Base-by-base conservation (phyloP, 495 filamentous ascomycete genomes). In the Astrothelium subdiscretum region DNA sequence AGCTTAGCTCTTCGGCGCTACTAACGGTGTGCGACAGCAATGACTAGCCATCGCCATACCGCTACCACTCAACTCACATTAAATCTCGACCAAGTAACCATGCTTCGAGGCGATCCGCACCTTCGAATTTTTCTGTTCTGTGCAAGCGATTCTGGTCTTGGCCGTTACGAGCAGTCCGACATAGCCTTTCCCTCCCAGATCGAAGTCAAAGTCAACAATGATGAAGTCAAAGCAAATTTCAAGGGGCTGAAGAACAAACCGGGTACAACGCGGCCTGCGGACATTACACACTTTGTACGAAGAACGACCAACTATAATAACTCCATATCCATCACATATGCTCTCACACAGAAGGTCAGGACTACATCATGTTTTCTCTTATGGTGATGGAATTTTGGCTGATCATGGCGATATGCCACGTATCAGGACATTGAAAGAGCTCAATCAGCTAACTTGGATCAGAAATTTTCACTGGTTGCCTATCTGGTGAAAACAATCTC, bases 231-330 rank as follows among this genome's bases (percentile, higher is more conserved):
- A 68, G 84, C 86, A 13, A 97, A 96, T 69, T 80, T 94, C 57
- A 87, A 92, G 62, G 94, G 94, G 2, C 75, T 98, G 59, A 98
- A 98, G 72, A 96, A 95, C 71, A 92, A 91, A 69, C 88, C 94
- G 10, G 94, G 94, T 27, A 92, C 94, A 31, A 97, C 94, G 32
- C 83, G 88, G 59, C 94, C 94, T 6, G 91, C 88, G 20, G 94
- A 98, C 74, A 86, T 98, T 48, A 97, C 94, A 15, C 77, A 78
- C 63, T 80, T 83, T 63, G 74, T 95, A 24, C 87, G 90, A 24
- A 82, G 86, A 38, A 85, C 81, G 59, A 76, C 74, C 2, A 78
- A 79, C 32, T 95, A 92, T 68, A 72, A 76, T 8, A 97, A 98
- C 70, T 82, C 78, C 32, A 75, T 98, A 60, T 80, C 85, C 11